Percentiles rank a stretch among this genome's conserved stretches.
Conservation (phyloP, 2,329 filamentous ascomycete genomes). For the Pseudocercospora fuligena region DNA sequence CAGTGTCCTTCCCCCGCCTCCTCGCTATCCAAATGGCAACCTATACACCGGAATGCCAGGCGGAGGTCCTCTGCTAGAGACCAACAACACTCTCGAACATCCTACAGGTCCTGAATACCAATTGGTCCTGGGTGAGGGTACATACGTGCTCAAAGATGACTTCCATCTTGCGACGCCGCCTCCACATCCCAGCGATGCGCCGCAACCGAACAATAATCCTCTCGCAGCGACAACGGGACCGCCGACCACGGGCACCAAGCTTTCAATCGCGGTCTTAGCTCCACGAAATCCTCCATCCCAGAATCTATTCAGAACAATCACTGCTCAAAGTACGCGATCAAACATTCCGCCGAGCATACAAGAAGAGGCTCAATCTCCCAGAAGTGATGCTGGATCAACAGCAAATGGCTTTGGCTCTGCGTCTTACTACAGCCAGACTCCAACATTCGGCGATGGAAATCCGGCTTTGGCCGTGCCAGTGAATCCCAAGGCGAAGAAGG, state of each 20-base stretch:
- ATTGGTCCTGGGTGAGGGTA: conserved; percentile 92
- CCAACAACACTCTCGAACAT: conserved; percentile 83
- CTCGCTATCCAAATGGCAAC: conserved; percentile 77
- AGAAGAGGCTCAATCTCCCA: conserved; percentile 52
- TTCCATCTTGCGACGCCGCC: conserved; percentile 91
- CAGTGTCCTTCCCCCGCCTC: conserved; percentile 33
- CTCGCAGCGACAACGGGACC: conserved; percentile 82
- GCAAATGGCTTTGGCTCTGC: conserved; percentile 44
- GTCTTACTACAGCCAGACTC: conserved; percentile 43
- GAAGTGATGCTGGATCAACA: conserved; percentile 53
- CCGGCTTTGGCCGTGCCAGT: conserved; percentile 67
- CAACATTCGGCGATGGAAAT: conserved; percentile 87
- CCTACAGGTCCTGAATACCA: conserved; percentile 84
- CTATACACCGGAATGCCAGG: conserved; percentile 68
- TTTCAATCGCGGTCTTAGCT: conserved; percentile 77
- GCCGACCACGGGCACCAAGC: conserved; percentile 81
- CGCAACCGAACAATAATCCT: conserved; percentile 84
- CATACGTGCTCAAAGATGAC: conserved; percentile 88
- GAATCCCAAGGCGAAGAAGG: conserved; percentile 64
- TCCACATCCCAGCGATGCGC: conserved; percentile 92
- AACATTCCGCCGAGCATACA: conserved; percentile 52
- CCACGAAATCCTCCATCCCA: conserved; percentile 52
- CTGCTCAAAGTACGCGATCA: conserved; percentile 44
- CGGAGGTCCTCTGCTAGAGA: conserved; percentile 81
- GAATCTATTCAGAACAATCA: conserved; percentile 48